Base-by-base conservation (phyloP, 2,329 filamentous ascomycete species). In the Proliferodiscus dingleyae region DNA sequence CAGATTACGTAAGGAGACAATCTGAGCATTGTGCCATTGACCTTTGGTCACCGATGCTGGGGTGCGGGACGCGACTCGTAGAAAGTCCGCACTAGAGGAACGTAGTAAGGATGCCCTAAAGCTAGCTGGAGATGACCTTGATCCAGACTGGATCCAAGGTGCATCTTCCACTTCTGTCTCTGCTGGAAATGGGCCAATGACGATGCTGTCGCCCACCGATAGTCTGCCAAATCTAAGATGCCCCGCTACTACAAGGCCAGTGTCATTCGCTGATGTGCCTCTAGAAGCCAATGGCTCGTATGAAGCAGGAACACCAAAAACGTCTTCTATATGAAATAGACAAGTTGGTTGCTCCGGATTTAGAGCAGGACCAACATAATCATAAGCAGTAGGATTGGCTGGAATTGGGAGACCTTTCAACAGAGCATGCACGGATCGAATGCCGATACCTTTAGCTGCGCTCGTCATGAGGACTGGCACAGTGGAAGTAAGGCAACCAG, bases 391-490 rank as follows among this genome's bases (percentile, higher is more conserved):
- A 6, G 75, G 75, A 0, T 65, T 58, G 2, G 73, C 68, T 5
- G 84, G 83, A 18, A 91, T 72, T 0, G 90, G 90, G 32, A 98
- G 71, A 45, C 76, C 78, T 47, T 83, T 78, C 10, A 98, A 71
- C 16, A 97, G 74, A 15, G 89, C 87, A 68, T 97, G 93, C 18
- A 95, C 64, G 44, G 86, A 78, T 4, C 82, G 81, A 44, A 97
- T 85, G 0, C 93, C 91, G 10, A 77, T 83, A 0, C 91, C 93
- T 55, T 85, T 88, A 2, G 95, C 83, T 3, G 89, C 82, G 61
- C 90, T 96, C 3, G 89, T 91, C 47, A 97, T 74, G 1, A 96
- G 69, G 39, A 98, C 90, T 0, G 93, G 93, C 1, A 97, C 85
- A 26, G 80, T 71, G 2, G 59, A 53, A 24, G 45, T 59, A n/a